Base-by-base conservation (phyloP, 495 filamentous ascomycete species). In the Cairneyella variabilis region DNA sequence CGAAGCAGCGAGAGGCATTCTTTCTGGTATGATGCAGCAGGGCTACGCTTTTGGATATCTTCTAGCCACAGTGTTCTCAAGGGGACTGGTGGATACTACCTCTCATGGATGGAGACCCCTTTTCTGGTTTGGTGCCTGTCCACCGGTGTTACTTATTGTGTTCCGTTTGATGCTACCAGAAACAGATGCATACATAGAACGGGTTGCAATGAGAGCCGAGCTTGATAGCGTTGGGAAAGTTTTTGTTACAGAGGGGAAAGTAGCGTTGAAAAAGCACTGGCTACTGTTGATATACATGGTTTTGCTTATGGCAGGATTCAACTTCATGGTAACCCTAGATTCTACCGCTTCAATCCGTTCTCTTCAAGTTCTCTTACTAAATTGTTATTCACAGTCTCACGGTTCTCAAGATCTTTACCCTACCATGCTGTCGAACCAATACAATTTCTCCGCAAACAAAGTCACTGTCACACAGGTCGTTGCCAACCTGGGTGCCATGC, bases 121-220 rank as follows among this genome's bases (percentile, higher is more conserved):
- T 2, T 95, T 83, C 71, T 95, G 90, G 90, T 92, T 93, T 63
- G 89, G 83, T 0, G 88, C 89, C 12, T 77, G 83, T 32, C 86
- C 86, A 0, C 89, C 90, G 0, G 78, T 91, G 12, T 62, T 93
- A 48, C 85, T 93, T 63, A 93, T 92, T 58, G 64, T 80, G 41
- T 89, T 86, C 75, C 85, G 90, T 25, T 70, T 91, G n/a, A 80
- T 74, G 56, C 75, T 95, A 0, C 86, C 88, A 16, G 75, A 85
- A 59, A 80, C 85, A 43, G 76, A 83, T 57, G 70, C 69, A 21
- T 72, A 86, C 20, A 79, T 89, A 8, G 69, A 75, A 27, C n/a
- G n/a, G n/a, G n/a, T n/a, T n/a, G 69, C 72, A 43, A 45, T 73
- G 6, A 71, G 72, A 20, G 73, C 68, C 56, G 68, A 75, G 22